A percentile compares a stretch with the other conserved stretches of the same genome.
Conservation (phyloP, 805 yeast species). For the Kluyveromyces siamensis region DNA sequence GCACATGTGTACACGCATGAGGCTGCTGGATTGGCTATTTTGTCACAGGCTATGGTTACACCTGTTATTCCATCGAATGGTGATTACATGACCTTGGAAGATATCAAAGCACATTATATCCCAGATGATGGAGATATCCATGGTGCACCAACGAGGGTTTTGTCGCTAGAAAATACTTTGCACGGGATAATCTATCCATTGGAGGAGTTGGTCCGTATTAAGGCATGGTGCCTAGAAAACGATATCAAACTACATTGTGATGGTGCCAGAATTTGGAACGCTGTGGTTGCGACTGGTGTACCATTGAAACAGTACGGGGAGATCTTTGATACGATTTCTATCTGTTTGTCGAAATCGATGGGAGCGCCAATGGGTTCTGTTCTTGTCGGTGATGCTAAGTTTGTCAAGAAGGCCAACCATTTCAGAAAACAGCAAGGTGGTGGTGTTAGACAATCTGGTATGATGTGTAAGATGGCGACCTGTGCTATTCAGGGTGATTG, state of each 20-base stretch:
- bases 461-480: constrained; percentile 73
- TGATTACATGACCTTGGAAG: constrained; percentile 68
- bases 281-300: constrained; percentile 58
- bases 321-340: constrained; percentile 78
- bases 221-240: constrained; percentile 56
- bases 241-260: constrained; percentile 68
- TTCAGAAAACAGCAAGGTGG: constrained; percentile 91
- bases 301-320: constrained; percentile 62
- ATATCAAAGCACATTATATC: constrained; percentile 50
- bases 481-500: constrained; percentile 69
- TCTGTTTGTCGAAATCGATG: constrained; percentile 80
- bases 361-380: constrained; percentile 94
- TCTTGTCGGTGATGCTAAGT: constrained; percentile 54
- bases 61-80: constrained; percentile 78
- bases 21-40: constrained; percentile 84
- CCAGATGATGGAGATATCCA: constrained; percentile 80
- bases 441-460: constrained; percentile 83
- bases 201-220: constrained; percentile 65
- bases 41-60: constrained; percentile 86
- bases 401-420: constrained; percentile 67
- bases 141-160: constrained; percentile 76
- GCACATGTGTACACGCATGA: constrained; percentile 78
- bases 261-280: constrained; percentile 95
- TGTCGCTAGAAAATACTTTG: constrained; percentile 81
- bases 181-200: constrained; percentile 77